phyloP scores from a whole-genome alignment of 2,329 filamentous ascomycete species.

The Zelopaecilomyces penicillatus region DNA sequence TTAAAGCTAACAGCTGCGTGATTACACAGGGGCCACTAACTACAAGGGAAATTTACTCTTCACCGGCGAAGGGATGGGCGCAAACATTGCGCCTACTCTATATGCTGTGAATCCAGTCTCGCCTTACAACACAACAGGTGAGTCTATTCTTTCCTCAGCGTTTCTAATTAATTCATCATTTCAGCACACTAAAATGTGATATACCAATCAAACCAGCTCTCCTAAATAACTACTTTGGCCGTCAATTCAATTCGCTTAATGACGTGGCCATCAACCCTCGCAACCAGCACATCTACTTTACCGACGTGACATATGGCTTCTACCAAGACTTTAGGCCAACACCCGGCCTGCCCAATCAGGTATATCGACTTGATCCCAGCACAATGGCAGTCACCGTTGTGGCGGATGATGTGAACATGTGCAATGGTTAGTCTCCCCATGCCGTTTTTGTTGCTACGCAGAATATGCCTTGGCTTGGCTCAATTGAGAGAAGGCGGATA shows the following conservation, averaged over 20 bases:
- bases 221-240: constrained; percentile 32
- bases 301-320: constrained; percentile 52
- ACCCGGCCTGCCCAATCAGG: constrained; percentile 47
- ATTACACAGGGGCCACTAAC: constrained; percentile 35
- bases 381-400: constrained; percentile 46
- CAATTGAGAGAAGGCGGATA: no score
- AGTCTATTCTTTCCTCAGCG: neutral
- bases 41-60: constrained; percentile 42
- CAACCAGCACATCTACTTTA: constrained; percentile 56
- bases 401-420: constrained; percentile 43
- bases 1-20: no score
- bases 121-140: constrained; percentile 7
- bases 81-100: constrained; percentile 17
- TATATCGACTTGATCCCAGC: constrained; percentile 45
- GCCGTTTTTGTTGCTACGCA: neutral
- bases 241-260: constrained; percentile 41
- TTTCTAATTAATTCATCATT: neutral
- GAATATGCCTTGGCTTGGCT: no score
- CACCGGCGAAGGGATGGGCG: constrained; percentile 41
- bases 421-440: constrained; percentile 3
- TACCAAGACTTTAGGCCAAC: constrained; percentile 48
- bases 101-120: constrained; percentile 17
- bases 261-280: constrained; percentile 43
- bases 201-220: constrained; percentile 12
- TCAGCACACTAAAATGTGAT: neutral